Percentiles rank a stretch among this genome's conserved stretches.
phyloP scores from a whole-genome alignment of 2,329 filamentous ascomycete species.

The Scedosporium dehoogii region DNA sequence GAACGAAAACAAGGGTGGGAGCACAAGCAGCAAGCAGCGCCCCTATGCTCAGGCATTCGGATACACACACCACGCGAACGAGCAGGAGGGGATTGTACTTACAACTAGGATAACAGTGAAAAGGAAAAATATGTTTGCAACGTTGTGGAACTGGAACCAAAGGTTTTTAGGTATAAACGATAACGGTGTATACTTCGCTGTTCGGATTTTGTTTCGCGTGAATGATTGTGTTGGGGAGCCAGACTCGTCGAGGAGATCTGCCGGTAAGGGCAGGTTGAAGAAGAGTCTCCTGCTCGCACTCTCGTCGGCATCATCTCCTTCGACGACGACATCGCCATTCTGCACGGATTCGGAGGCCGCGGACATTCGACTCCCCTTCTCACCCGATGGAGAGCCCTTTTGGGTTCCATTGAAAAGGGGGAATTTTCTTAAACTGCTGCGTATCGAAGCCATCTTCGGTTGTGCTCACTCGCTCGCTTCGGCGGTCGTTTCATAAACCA shows the following conservation, averaged over 20 bases:
- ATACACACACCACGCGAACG: neutral
- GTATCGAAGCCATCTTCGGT: slow-evolving; percentile 69
- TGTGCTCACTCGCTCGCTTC: slow-evolving; percentile 62
- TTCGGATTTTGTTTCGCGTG: slow-evolving; percentile 91
- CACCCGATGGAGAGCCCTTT: slow-evolving; percentile 47
- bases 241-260: slow-evolving; percentile 67
- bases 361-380: slow-evolving; percentile 55
- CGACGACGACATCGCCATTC: slow-evolving; percentile 15
- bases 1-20: neutral
- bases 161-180: slow-evolving; percentile 95
- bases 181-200: slow-evolving; percentile 91
- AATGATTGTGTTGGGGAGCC: slow-evolving; percentile 63
- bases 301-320: slow-evolving; percentile 27
- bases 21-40: neutral
- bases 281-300: slow-evolving; percentile 53
- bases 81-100: slow-evolving; percentile 30
- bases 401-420: slow-evolving; percentile 71
- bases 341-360: slow-evolving; percentile 21
- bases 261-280: slow-evolving; percentile 77
- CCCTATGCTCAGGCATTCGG: neutral
- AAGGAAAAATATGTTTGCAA: slow-evolving; percentile 97
- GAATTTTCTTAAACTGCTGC: slow-evolving; percentile 67
- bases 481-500: neutral
- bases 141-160: slow-evolving; percentile 96
- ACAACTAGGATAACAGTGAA: slow-evolving; percentile 92